phyloP scores from a whole-genome alignment of 2,329 filamentous ascomycete species.

The Nannizziopsis arthrosporioides region DNA sequence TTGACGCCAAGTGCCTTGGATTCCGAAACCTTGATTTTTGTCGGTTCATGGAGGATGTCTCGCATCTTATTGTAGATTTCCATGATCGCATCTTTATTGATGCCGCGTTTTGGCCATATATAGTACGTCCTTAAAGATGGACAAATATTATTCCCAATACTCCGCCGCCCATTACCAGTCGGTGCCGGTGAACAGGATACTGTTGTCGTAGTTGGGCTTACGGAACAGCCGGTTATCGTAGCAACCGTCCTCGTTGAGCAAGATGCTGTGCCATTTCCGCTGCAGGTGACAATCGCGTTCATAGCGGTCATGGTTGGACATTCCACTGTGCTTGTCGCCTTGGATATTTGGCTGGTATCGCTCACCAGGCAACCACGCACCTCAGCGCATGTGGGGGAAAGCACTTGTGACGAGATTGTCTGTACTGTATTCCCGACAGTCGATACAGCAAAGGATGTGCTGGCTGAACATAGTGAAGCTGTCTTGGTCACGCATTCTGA shows the following conservation, averaged over 20 bases:
- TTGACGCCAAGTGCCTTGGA: constrained; percentile 9
- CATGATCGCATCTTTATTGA: neutral
- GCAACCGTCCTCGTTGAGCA: constrained; percentile 7
- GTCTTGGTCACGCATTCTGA: constrained; percentile 10
- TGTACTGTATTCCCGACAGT: constrained; percentile 5
- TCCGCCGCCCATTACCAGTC: constrained; percentile 5
- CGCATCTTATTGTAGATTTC: constrained; percentile 9
- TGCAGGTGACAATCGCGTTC: constrained; percentile 10
- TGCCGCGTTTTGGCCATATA: constrained; percentile 9
- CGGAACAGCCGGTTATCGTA: constrained; percentile 10
- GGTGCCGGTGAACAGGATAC: constrained; percentile 9
- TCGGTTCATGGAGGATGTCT: constrained; percentile 6
- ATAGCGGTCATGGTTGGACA: constrained; percentile 8
- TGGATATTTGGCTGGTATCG: constrained; percentile 4
- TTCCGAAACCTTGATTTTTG: constrained; percentile 6
- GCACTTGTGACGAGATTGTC: constrained; percentile 9
- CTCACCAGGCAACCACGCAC: constrained; percentile 10
- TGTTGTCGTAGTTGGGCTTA: constrained; percentile 10
- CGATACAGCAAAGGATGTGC: constrained; percentile 9
- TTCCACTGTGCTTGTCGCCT: constrained; percentile 6
- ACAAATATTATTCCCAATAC: constrained; percentile 3
- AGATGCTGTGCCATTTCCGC: constrained; percentile 7
- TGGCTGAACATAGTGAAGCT: constrained; percentile 7
- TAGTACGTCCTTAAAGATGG: neutral
- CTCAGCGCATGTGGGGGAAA: constrained; percentile 7